Percentiles rank a stretch among this genome's conserved stretches.
These are phyloP conservation scores for Xanthoconium separans DNA, from an alignment of 1,284 basidiomycete genomes.

Conservation along the genomic window DNA sequence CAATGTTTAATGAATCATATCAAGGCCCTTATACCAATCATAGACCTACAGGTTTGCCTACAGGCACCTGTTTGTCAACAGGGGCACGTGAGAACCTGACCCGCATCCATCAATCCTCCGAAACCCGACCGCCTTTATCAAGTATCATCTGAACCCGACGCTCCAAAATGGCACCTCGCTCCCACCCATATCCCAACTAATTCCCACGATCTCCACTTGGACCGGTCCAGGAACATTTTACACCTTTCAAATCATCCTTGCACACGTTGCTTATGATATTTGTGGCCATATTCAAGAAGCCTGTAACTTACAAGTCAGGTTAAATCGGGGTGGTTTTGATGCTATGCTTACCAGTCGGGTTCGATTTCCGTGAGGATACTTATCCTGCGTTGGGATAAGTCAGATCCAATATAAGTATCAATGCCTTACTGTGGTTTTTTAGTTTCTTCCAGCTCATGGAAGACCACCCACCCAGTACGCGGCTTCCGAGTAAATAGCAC, in stretches of 20 bases:
- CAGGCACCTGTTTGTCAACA: too few species aligned
- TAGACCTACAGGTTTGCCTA: too few species aligned
- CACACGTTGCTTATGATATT: constrained; percentile 37
- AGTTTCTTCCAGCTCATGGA: constrained; percentile 94
- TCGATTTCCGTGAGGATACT: constrained; percentile 59
- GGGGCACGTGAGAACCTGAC: too few species aligned
- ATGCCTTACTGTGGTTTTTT: constrained; percentile 79
- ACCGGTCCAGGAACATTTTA: not conserved
- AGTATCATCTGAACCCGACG: too few species aligned
- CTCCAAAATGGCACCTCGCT: too few species aligned
- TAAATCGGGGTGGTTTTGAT: not conserved
- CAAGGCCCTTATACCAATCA: too few species aligned
- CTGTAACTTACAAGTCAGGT: constrained; percentile 25
- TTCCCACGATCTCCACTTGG: too few species aligned
- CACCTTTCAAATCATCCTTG: constrained; percentile 2
- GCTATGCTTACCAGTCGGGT: constrained; percentile 49
- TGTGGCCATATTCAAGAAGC: constrained; percentile 52
- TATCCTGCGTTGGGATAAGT: constrained; percentile 37
- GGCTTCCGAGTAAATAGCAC: constrained; percentile 94
- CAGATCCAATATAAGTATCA: constrained; percentile 1
- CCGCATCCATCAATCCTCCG: too few species aligned
- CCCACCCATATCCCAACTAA: too few species aligned
- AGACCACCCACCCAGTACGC: constrained; percentile 89
- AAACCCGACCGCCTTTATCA: too few species aligned
- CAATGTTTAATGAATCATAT: too few species aligned